Evolutionary conservation across 805 yeast genomes (phyloP).

Genomic region (Wilhelminamyces savonicus): DNA sequence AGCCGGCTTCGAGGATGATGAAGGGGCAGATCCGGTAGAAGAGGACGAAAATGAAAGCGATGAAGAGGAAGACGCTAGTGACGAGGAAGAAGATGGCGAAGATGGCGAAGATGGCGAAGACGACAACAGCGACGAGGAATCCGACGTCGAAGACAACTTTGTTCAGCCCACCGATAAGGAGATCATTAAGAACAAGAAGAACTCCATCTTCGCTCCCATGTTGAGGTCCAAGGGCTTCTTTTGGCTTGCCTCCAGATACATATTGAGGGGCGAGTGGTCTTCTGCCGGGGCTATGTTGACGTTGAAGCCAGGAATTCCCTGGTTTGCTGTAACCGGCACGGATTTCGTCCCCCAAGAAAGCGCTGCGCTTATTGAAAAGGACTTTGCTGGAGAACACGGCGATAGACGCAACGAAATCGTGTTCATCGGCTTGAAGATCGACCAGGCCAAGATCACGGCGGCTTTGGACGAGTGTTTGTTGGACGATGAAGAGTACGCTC

Average conservation of each 20-base stretch:
- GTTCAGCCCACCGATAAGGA: slow-evolving; percentile 15
- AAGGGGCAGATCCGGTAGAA: slow-evolving; percentile 9
- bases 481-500: slow-evolving; percentile 29
- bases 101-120: slow-evolving; percentile 6
- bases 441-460: slow-evolving; percentile 18
- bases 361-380: slow-evolving; percentile 21
- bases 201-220: slow-evolving; percentile 30
- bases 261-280: slow-evolving; percentile 40
- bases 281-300: slow-evolving; percentile 39
- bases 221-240: slow-evolving; percentile 39
- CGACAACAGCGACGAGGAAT: slow-evolving; percentile 8
- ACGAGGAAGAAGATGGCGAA: slow-evolving; percentile 5
- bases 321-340: slow-evolving; percentile 32
- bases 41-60: slow-evolving; percentile 11
- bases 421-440: slow-evolving; percentile 34
- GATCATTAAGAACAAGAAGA: slow-evolving; percentile 25
- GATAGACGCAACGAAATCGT: slow-evolving; percentile 43
- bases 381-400: slow-evolving; percentile 34
- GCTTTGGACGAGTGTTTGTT: slow-evolving; percentile 33
- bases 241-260: slow-evolving; percentile 38
- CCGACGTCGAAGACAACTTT: slow-evolving; percentile 5
- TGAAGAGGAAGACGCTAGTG: slow-evolving; percentile 1
- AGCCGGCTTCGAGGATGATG: slow-evolving; percentile 10
- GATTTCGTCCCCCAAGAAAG: slow-evolving; percentile 28
- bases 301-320: slow-evolving; percentile 35